Evolutionary conservation across 2,329 filamentous ascomycete species (phyloP).

Genomic region (Microsporum ferrugineum): DNA sequence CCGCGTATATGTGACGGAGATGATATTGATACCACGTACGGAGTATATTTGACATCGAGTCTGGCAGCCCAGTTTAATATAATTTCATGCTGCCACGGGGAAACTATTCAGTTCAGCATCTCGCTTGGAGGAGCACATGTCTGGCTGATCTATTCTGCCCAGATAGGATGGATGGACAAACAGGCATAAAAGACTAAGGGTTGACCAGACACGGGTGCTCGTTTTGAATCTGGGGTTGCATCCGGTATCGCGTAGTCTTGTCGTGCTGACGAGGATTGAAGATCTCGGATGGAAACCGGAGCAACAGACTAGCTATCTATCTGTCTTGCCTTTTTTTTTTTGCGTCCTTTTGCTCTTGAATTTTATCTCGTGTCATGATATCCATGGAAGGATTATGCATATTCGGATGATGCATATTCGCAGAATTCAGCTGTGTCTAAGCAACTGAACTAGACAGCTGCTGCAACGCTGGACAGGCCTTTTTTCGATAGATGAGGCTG

Average conservation of each 20-base stretch:
- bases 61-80: slow-evolving; percentile 1
- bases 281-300: background rate
- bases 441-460: background rate
- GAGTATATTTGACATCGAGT: background rate
- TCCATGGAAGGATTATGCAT: background rate
- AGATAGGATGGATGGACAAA: background rate
- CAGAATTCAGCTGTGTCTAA: background rate
- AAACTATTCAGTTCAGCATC: background rate
- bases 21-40: background rate
- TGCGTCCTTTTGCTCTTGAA: background rate
- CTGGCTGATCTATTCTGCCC: background rate
- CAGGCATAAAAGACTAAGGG: background rate
- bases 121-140: background rate
- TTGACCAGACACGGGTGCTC: background rate
- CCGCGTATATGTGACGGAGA: background rate
- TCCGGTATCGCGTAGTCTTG: background rate
- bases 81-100: background rate
- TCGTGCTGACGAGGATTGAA: background rate
- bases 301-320: background rate
- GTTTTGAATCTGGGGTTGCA: background rate
- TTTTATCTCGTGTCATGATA: background rate
- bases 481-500: background rate
- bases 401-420: background rate
- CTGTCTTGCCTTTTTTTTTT: background rate
- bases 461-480: background rate